A percentile compares a stretch with the other conserved stretches of the same genome.
Evolutionary conservation across 192 early-diverging fungal species (phyloP).

Genomic region (Coemansia sp.): DNA sequence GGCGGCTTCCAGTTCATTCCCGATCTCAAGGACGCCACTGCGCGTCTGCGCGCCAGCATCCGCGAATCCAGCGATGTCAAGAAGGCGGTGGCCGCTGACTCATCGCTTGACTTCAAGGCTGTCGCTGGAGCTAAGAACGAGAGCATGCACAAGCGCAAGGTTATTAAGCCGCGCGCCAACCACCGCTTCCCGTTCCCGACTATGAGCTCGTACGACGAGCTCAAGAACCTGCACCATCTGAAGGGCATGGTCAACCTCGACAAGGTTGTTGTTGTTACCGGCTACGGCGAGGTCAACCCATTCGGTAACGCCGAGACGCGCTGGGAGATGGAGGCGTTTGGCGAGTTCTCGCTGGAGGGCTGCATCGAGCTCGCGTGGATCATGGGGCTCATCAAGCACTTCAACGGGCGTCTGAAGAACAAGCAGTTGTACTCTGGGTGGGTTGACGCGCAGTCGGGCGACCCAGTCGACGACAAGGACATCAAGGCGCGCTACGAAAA

Average conservation of each 20-base stretch:
- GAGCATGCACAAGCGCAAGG: conserved; percentile 59
- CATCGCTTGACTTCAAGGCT: conserved; percentile 74
- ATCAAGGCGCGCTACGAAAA: conserved; percentile 92
- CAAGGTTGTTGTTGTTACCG: conserved; percentile 89
- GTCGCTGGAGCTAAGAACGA: conserved; percentile 71
- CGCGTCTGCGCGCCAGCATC: conserved; percentile 72
- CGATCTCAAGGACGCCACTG: conserved; percentile 77
- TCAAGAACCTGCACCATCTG: conserved; percentile 64
- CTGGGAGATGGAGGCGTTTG: conserved; percentile 94
- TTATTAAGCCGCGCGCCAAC: conserved; percentile 74
- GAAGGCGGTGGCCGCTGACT: conserved; percentile 77
- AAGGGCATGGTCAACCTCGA: conserved; percentile 86
- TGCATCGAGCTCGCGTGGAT: conserved; percentile 97
- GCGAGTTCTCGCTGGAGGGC: conserved; percentile 57
- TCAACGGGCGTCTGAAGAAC: conserved; percentile 75
- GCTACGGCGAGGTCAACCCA: conserved; percentile 90
- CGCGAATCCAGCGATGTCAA: conserved; percentile 84
- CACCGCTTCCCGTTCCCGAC: conserved; percentile 71
- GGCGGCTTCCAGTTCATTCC: conserved; percentile 89
- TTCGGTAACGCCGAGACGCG: conserved; percentile 87
- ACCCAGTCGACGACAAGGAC: conserved; percentile 85
- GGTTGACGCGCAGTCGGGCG: conserved; percentile 82
- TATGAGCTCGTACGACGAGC: conserved; percentile 64
- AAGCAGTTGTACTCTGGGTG: conserved; percentile 81
- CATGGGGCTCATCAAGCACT: conserved; percentile 92